Evolutionary conservation across 148 eudicot species (phyloP), one percentile per base, ranked within the genome.

Genomic region (Heliosperma pusillum): DNA sequence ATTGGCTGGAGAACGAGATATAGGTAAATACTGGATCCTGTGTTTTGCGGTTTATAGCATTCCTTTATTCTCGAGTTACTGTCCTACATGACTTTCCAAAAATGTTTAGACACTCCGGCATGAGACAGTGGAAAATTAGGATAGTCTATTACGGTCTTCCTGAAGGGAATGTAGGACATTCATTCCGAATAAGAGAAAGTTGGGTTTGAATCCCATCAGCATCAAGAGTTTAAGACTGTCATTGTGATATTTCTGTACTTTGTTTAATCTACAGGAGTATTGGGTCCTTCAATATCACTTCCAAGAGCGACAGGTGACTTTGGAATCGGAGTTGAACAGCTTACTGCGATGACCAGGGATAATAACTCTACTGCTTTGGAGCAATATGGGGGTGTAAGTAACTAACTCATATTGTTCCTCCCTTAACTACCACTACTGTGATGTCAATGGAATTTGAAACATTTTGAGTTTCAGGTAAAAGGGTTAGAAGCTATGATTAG

Each of bases 1-100:
- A 78, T 82, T 93, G 83, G 98, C 97, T 50, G 98, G 98, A 58
- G 88, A 93, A 79, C 85, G 86, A 71, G 91, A 94, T 69, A 83
- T 86, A 47, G 98, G 98, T 93, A 91, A 53, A 26, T 5, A 20
- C 73, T 70, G 52, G 25, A 57, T 64, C 47, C 33, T 60, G 9
- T 59, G 5, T 22, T 30, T 64, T 71, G 66, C 17, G 47, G 64
- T 56, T 50, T 58, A 5, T 6, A 36, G 42, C 42, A 36, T 36
- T 36, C 42, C 42, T 36, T 36, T 36, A 10, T 36, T 7, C 1
- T 6, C 9, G 42, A 0, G 42, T 36, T 36, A 36, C n/a, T n/a
- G n/a, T n/a, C n/a, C n/a, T n/a, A n/a, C n/a, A n/a, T n/a, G n/a
- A n/a, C n/a, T n/a, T n/a, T n/a, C n/a, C n/a, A n/a, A n/a, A n/a